Base-by-base conservation (phyloP, 352 stramenopile species). In the Vaucheria bursata region DNA sequence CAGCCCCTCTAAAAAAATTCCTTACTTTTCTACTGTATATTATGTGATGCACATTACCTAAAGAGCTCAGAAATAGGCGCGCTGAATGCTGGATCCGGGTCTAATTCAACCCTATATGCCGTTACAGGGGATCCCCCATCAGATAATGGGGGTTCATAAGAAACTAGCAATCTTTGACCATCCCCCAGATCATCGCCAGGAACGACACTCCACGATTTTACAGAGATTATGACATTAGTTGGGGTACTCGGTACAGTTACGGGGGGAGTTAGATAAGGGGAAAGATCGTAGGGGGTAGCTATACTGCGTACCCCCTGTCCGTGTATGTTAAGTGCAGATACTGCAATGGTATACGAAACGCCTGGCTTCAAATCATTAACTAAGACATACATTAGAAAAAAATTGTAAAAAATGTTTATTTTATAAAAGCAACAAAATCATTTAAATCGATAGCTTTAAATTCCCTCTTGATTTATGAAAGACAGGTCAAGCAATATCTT, bases 41-140 rank as follows among this genome's bases (percentile, higher is more conserved):
- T n/a, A n/a, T n/a, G n/a, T n/a, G n/a, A n/a, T n/a, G n/a, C n/a
- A n/a, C n/a, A n/a, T n/a, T n/a, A n/a, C n/a, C n/a, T 83, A 66
- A 88, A 88, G 64, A 81, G 85, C 66, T 84, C 85, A 70, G 83
- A 88, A 33, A 80, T 84, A 36, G 88, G 87, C 39, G 86, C 74
- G 64, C 87, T 82, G 78, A 89, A 91, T 7, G 73, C 84, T 12
- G 69, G 81, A 1, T 76, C 86, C 33, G 85, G 75, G 65, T 84
- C 82, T 65, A 87, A 94, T 73, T 97, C 92, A 31, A 97, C 89
- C 75, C 87, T 83, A 79, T 94, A 98, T 35, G 80, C 80, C 4
- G 88, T 90, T 8, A 97, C 87, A 1, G 80, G 78, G 0, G 91
- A 86, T 2, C 94, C 94, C 37, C 93, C 93, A 77, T 95, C 89